phyloP scores from a whole-genome alignment of 2,329 filamentous ascomycete genomes.

The Sporothrix brunneoviolacea region DNA sequence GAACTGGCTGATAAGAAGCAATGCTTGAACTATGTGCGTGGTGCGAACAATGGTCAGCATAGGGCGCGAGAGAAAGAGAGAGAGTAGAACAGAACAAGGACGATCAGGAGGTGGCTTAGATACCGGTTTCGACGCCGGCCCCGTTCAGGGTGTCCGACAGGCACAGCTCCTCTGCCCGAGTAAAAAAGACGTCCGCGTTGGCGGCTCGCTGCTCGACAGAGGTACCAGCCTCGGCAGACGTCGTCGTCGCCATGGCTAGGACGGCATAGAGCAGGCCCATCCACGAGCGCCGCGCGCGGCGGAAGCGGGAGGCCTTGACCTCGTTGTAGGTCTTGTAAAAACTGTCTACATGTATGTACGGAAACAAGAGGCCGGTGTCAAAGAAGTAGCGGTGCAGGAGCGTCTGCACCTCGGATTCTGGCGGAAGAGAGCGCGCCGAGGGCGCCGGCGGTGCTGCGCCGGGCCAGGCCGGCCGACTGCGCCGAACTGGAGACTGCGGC shows the following conservation, averaged over 20 bases:
- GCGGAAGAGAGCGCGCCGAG: neutral
- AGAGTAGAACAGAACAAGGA: no score
- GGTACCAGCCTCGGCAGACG: neutral
- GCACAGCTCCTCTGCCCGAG: conserved; percentile 37
- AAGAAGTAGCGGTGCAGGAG: conserved; percentile 13
- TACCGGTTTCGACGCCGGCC: conserved; percentile 35
- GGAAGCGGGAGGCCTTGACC: conserved; percentile 18
- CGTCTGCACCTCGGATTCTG: neutral
- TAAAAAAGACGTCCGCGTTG: conserved; percentile 39
- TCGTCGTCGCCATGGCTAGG: conserved; percentile 36
- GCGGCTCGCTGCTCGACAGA: conserved; percentile 22
- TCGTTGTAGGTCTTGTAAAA: conserved; percentile 16
- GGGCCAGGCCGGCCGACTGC: neutral
- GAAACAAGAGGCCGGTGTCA: conserved; percentile 20
- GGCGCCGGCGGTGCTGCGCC: neutral
- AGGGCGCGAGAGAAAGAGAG: no score
- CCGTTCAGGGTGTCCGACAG: conserved; percentile 29
- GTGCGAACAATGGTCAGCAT: no score
- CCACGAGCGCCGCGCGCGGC: conserved; percentile 38
- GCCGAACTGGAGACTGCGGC: neutral
- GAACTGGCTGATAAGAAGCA: conserved; percentile 42
- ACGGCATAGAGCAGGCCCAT: conserved; percentile 44
- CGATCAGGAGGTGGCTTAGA: no score
- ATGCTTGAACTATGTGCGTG: neutral
- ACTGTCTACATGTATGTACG: conserved; percentile 17